Conservation (phyloP, 352 stramenopile genomes). For the Globisporangium apiculatum region DNA sequence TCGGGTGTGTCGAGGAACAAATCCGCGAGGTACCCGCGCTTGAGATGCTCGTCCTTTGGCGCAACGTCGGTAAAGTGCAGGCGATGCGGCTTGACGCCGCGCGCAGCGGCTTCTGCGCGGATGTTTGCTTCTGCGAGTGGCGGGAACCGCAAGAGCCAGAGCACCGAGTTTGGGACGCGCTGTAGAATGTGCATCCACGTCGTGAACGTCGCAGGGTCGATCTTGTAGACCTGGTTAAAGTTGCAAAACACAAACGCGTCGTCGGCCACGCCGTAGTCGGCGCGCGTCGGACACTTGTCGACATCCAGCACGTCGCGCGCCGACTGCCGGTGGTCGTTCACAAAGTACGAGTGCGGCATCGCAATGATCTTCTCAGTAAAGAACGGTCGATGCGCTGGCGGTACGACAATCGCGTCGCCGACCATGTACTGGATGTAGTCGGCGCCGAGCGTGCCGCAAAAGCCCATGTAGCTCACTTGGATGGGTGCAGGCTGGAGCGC, state of each 20-base stretch:
- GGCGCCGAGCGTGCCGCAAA: conserved; percentile 86
- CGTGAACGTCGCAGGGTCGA: conserved; percentile 87
- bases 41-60: conserved; percentile 88
- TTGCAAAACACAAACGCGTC: conserved; percentile 94
- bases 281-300: conserved; percentile 65
- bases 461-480: conserved; percentile 89
- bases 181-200: conserved; percentile 93
- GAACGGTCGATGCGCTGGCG: conserved; percentile 42
- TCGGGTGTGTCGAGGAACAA: conserved; percentile 90
- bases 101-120: conserved; percentile 61
- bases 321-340: conserved; percentile 91
- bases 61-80: conserved; percentile 85
- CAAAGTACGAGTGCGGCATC: conserved; percentile 91
- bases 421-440: conserved; percentile 94
- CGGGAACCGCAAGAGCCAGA: conserved; percentile 90
- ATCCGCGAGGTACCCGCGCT: conserved; percentile 83
- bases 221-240: conserved; percentile 95
- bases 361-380: conserved; percentile 89
- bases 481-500: conserved; percentile 86
- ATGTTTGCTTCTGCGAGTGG: conserved; percentile 83
- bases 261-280: conserved; percentile 86
- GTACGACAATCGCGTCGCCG: conserved; percentile 75
- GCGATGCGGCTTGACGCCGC: conserved; percentile 58
- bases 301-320: conserved; percentile 74
- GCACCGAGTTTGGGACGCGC: conserved; percentile 84